Conservation (phyloP, 164 flowering plant genomes). For the Kalanchoe fedtschenkoi region DNA sequence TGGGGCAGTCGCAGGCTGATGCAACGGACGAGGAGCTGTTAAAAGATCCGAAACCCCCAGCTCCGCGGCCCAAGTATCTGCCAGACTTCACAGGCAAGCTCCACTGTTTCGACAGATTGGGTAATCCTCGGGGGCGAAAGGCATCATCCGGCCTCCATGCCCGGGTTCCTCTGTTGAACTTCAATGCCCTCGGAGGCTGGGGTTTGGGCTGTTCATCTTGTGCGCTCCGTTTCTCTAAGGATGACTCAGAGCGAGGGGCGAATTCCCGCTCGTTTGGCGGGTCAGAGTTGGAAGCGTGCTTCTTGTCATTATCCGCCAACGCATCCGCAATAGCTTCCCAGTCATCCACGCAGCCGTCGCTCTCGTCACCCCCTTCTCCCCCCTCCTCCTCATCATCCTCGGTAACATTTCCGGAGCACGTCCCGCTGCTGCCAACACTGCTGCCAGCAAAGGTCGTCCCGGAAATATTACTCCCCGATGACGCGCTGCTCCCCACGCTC, state of each 20-base stretch:
- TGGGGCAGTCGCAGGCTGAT: constrained; percentile 53
- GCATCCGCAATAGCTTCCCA: constrained; percentile 71
- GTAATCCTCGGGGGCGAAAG: constrained; percentile 65
- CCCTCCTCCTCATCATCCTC: constrained; percentile 38
- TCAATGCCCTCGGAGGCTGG: constrained; percentile 15
- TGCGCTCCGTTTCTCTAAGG: background rate
- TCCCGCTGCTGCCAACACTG: constrained; percentile 21
- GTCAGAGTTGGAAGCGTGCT: constrained; percentile 16
- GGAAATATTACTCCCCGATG: constrained; percentile 26
- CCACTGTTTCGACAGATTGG: constrained; percentile 62
- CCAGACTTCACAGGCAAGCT: constrained; percentile 41
- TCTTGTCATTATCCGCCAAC: constrained; percentile 42
- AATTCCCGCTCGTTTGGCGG: constrained; percentile 10
- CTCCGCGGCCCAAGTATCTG: constrained; percentile 28
- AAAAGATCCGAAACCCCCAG: constrained; percentile 28
- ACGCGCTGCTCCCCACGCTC: too few species aligned
- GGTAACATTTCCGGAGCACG: constrained; percentile 36
- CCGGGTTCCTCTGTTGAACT: constrained; percentile 13
- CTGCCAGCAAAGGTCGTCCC: constrained; percentile 38
- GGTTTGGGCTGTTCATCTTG: constrained; percentile 10
- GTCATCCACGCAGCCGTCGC: constrained; percentile 53
- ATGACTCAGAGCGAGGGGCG: constrained; percentile 7
- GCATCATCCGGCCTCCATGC: constrained; percentile 93
- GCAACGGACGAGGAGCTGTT: constrained; percentile 26
- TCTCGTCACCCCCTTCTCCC: background rate